Conservation (phyloP, 768 basidiomycete genomes). For the Baorangia bicolor region DNA sequence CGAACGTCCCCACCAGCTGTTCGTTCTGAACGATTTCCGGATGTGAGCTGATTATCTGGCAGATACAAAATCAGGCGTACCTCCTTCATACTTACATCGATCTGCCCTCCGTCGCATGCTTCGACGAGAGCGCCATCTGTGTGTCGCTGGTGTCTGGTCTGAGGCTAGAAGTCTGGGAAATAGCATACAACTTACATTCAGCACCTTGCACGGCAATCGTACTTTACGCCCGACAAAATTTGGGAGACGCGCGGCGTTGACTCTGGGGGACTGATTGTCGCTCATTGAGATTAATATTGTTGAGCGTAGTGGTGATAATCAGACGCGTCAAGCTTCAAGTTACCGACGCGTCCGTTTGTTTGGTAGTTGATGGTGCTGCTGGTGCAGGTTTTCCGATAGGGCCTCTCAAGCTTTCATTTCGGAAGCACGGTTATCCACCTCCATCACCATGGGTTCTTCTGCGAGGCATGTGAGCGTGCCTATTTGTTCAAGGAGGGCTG, state of each 20-base stretch:
- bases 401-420: too few species aligned
- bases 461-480: background rate
- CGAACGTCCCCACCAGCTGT: constrained; percentile 49
- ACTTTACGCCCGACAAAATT: constrained; percentile 55
- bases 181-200: constrained; percentile 42
- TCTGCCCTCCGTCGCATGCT: constrained; percentile 66
- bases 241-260: constrained; percentile 60
- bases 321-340: constrained; percentile 11
- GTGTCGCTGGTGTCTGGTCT: constrained; percentile 29
- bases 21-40: constrained; percentile 34
- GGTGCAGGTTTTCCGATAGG: too few species aligned
- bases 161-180: background rate
- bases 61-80: constrained; percentile 33
- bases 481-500: background rate
- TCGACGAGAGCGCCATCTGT: constrained; percentile 54
- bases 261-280: constrained; percentile 44
- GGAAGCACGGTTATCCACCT: background rate
- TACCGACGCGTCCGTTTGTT: constrained; percentile 14
- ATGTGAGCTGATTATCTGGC: background rate
- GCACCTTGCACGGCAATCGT: constrained; percentile 58
- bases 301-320: background rate
- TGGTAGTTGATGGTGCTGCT: too few species aligned
- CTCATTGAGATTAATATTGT: constrained; percentile 18
- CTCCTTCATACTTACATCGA: constrained; percentile 42
- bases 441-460: background rate